A percentile compares a stretch with the other conserved stretches of the same genome.
These are phyloP conservation scores for Colletotrichum endophyticum DNA, from an alignment of 2,329 filamentous ascomycete genomes.

Conservation along the genomic window DNA sequence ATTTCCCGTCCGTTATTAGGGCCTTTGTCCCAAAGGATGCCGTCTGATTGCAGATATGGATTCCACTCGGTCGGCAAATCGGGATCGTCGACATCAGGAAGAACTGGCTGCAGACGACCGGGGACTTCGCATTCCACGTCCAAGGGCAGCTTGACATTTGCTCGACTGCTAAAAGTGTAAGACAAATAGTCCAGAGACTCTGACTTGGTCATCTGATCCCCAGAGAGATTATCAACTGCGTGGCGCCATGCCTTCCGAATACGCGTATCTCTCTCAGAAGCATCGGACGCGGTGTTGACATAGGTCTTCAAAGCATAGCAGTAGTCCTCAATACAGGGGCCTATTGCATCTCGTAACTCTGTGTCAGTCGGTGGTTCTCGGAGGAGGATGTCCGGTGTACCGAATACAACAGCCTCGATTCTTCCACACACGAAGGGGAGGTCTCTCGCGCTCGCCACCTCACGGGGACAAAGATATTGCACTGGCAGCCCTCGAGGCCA, in stretches of 20 bases:
- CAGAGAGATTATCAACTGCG: neutral
- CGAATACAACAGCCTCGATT: neutral
- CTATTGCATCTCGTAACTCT: neutral
- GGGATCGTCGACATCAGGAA: neutral
- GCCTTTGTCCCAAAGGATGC: neutral
- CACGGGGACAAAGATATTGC: neutral
- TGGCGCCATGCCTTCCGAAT: neutral
- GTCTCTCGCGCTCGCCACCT: neutral
- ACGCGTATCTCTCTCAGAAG: neutral
- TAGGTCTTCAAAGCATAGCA: neutral
- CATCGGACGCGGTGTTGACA: neutral
- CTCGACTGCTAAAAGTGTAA: neutral
- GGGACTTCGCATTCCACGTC: neutral
- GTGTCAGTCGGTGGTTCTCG: neutral
- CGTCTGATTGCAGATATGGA: neutral
- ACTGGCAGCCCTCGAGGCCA: neutral
- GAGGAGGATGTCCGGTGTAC: neutral
- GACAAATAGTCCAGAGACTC: constrained; percentile 4
- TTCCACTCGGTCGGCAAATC: neutral
- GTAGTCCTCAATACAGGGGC: neutral
- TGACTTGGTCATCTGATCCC: neutral
- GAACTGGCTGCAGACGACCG: neutral
- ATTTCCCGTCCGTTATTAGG: neutral
- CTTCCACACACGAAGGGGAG: neutral
- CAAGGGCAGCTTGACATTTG: neutral